Evolutionary conservation across 306 rosid genomes (phyloP).

Genomic region (Astragalus glycyphyllos): DNA sequence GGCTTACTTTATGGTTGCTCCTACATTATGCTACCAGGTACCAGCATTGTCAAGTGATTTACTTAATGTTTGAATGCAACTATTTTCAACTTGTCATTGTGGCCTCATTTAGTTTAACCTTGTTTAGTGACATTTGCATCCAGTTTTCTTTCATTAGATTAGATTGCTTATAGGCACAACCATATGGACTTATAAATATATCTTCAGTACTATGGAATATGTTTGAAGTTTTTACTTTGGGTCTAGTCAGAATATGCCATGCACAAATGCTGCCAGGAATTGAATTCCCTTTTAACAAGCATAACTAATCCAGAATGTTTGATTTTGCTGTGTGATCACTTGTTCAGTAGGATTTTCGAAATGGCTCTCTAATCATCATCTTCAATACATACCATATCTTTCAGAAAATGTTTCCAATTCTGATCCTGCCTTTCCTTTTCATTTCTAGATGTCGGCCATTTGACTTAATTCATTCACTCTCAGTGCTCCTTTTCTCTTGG

Average conservation of each 20-base stretch:
- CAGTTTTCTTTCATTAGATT: conserved; percentile 35
- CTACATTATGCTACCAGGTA: conserved; percentile 98
- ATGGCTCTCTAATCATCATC: neutral
- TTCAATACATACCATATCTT: conserved; percentile 1
- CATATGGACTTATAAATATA: conserved; percentile 9
- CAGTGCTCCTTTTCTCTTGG: neutral
- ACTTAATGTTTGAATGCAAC: conserved; percentile 4
- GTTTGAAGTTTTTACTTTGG: conserved; percentile 3
- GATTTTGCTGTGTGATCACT: conserved; percentile 19
- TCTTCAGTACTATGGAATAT: conserved; percentile 20
- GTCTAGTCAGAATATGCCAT: conserved; percentile 17
- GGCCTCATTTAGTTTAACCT: conserved; percentile 21
- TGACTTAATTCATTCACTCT: conserved; percentile 4
- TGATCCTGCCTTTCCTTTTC: neutral
- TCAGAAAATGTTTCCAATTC: neutral
- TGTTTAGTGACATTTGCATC: conserved; percentile 16
- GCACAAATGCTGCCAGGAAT: conserved; percentile 15
- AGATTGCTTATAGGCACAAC: conserved; percentile 27
- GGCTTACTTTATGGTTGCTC: conserved; percentile 95
- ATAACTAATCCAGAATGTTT: neutral
- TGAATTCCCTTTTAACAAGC: neutral
- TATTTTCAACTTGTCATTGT: neutral
- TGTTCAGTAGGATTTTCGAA: neutral
- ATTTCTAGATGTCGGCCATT: neutral
- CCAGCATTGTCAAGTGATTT: conserved; percentile 32